Percentiles rank a stretch among this genome's conserved stretches.
Conservation (phyloP, 2,329 filamentous ascomycete genomes). For the Neopestalotiopsis sp. region DNA sequence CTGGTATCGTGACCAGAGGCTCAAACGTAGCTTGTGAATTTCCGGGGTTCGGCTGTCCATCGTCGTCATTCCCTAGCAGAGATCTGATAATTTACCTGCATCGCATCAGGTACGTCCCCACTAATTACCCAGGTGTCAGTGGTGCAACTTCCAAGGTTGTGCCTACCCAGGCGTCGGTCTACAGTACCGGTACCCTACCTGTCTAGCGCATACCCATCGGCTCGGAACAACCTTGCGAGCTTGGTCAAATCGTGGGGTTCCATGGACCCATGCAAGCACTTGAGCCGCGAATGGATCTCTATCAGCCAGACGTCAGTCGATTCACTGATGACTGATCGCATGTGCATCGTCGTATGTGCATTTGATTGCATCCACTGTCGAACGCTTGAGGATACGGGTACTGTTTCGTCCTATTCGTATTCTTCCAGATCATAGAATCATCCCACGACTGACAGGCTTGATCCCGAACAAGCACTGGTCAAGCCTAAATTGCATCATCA, state of each 20-base stretch:
- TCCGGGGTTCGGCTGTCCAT: slow-evolving; percentile 12
- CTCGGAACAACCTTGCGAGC: slow-evolving; percentile 10
- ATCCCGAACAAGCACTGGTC: no score
- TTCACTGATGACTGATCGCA: neutral
- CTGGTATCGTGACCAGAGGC: neutral
- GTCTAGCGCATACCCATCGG: neutral
- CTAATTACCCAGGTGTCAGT: neutral
- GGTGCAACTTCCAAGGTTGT: neutral
- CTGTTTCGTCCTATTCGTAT: neutral
- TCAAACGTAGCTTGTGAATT: slow-evolving; percentile 12
- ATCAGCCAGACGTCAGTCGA: neutral
- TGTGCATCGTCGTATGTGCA: neutral
- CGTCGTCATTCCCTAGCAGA: slow-evolving; percentile 5
- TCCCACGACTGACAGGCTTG: no score
- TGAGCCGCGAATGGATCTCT: neutral
- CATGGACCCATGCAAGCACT: neutral
- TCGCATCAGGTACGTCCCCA: slow-evolving; percentile 11
- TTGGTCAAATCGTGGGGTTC: slow-evolving; percentile 2
- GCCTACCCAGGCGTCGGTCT: neutral
- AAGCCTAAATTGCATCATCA: no score
- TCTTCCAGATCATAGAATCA: no score
- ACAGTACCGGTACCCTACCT: neutral
- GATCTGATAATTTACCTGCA: slow-evolving; percentile 15
- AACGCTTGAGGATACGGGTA: neutral
- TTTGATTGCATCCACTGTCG: neutral